Conservation (phyloP, 352 stramenopile genomes). For the Globisporangium splendens region DNA sequence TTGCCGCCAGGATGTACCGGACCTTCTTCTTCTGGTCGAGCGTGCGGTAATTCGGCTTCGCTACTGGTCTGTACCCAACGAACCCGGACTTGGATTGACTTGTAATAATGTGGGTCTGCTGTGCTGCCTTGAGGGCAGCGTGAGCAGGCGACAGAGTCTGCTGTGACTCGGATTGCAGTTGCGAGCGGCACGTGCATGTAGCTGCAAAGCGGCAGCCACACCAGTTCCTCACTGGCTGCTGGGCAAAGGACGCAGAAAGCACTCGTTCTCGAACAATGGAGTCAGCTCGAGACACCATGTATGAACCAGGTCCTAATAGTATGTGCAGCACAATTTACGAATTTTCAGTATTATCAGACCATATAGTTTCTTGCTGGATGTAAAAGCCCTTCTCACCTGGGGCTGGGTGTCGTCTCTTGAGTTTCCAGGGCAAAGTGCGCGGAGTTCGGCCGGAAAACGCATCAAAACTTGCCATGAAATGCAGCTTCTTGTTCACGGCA, state of each 20-base stretch:
- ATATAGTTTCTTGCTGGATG: neutral
- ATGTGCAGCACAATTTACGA: neutral
- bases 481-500: conserved; percentile 2
- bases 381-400: neutral
- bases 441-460: neutral
- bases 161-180: neutral
- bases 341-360: no score
- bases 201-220: neutral
- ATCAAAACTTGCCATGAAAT: conserved; percentile 2
- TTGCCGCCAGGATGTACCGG: conserved; percentile 14
- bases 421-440: conserved; percentile 5
- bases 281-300: conserved; percentile 21
- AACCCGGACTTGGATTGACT: neutral
- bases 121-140: neutral
- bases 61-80: conserved; percentile 7
- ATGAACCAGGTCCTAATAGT: conserved; percentile 22
- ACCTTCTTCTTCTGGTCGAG: conserved; percentile 26
- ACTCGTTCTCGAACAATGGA: conserved; percentile 16
- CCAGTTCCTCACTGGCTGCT: neutral
- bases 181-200: neutral
- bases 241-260: conserved; percentile 7
- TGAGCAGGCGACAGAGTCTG: neutral
- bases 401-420: neutral
- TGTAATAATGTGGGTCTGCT: neutral
- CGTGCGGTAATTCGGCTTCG: conserved; percentile 22